A percentile compares a stretch with the other conserved stretches of the same genome.
Conservation (phyloP, 2,329 filamentous ascomycete genomes). For the Aspergillus calidoustus region DNA sequence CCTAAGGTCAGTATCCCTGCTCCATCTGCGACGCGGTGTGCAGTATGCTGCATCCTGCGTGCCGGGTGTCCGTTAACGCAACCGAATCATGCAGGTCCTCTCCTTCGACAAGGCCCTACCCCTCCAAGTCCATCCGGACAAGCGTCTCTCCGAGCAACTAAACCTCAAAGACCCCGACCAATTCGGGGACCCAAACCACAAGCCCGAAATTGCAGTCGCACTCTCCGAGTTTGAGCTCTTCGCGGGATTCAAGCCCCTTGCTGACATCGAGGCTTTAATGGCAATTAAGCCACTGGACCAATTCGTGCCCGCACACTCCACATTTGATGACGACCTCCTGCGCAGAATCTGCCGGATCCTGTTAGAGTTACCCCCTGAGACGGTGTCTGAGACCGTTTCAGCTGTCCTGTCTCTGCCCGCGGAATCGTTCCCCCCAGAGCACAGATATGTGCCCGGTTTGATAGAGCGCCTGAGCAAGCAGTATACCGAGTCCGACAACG, state of each 20-base stretch:
- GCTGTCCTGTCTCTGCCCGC: constrained; percentile 55
- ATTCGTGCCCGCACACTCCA: constrained; percentile 55
- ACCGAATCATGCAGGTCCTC: constrained; percentile 56
- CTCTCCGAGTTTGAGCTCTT: constrained; percentile 75
- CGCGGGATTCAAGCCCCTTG: constrained; percentile 71
- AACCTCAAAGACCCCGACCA: constrained; percentile 67
- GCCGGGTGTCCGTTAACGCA: neutral
- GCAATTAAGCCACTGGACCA: constrained; percentile 56
- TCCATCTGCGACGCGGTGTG: no score
- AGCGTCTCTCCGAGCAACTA: constrained; percentile 65
- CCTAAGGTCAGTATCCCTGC: constrained; percentile 60
- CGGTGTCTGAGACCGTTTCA: constrained; percentile 59
- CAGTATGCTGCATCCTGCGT: no score
- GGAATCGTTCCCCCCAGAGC: constrained; percentile 52
- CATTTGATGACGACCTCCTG: constrained; percentile 63
- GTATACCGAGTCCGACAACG: constrained; percentile 67
- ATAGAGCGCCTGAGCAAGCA: constrained; percentile 68
- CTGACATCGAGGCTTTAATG: constrained; percentile 64
- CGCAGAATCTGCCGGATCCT: constrained; percentile 60
- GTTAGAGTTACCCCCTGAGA: constrained; percentile 57
- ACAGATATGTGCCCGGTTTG: constrained; percentile 66
- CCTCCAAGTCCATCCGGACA: constrained; percentile 76
- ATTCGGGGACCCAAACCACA: constrained; percentile 76
- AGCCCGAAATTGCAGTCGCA: constrained; percentile 78
- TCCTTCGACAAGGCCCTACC: constrained; percentile 77